Conservation (phyloP, 306 rosid genomes). For the Ochetophila trinervis region DNA sequence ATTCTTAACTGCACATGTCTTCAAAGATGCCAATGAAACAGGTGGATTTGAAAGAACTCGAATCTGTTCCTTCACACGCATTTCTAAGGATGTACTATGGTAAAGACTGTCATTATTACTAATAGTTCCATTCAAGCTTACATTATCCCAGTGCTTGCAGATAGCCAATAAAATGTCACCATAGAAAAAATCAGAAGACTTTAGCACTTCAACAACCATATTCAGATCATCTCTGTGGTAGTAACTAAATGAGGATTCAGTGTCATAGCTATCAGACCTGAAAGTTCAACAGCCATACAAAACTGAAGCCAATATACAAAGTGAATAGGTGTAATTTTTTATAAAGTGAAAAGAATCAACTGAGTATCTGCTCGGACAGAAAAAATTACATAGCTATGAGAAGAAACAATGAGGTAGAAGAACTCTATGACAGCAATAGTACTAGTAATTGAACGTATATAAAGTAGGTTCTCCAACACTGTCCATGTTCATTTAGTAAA, state of each 20-base stretch:
- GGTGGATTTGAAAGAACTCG: slow-evolving; percentile 27
- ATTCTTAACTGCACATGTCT: slow-evolving; percentile 36
- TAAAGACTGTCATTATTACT: slow-evolving; percentile 31
- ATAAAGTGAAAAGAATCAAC: slow-evolving; percentile 12
- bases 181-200: slow-evolving; percentile 51
- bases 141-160: slow-evolving; percentile 60
- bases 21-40: slow-evolving; percentile 37
- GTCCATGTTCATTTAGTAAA: not conserved
- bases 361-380: not conserved
- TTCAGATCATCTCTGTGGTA: slow-evolving; percentile 75
- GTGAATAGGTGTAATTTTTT: not conserved
- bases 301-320: slow-evolving; percentile 20
- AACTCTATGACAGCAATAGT: not conserved
- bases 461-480: not conserved
- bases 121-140: slow-evolving; percentile 34
- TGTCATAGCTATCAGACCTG: slow-evolving; percentile 77
- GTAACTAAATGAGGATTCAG: slow-evolving; percentile 54
- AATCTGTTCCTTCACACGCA: slow-evolving; percentile 28
- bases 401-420: not conserved
- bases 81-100: slow-evolving; percentile 24
- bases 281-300: slow-evolving; percentile 36
- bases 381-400: not conserved
- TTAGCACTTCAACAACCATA: slow-evolving; percentile 63
- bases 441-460: not conserved
- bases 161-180: slow-evolving; percentile 59